Conservation (phyloP, 208 protist species). For the Wallacemonas sp. region DNA sequence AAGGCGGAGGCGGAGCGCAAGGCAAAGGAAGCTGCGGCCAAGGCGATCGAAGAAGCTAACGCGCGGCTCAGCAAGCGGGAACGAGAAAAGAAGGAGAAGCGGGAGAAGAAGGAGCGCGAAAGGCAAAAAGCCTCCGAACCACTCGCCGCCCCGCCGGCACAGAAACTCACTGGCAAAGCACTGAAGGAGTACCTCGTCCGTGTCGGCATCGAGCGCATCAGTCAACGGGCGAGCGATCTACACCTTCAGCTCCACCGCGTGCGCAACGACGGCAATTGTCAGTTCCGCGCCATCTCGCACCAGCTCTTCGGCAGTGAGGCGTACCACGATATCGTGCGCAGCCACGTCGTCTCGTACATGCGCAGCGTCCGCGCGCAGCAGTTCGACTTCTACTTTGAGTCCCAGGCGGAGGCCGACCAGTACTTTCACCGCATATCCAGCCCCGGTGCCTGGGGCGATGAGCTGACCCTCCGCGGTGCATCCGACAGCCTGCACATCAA, state of each 20-base stretch:
- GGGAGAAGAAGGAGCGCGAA: conserved; percentile 19
- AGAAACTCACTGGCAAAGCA: conserved; percentile 15
- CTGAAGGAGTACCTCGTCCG: conserved; percentile 58
- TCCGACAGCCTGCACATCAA: conserved; percentile 83
- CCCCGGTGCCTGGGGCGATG: conserved; percentile 79
- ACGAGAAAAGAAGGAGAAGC: conserved; percentile 12
- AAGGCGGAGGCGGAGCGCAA: conserved; percentile 13
- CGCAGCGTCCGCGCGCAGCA: conserved; percentile 46
- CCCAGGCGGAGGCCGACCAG: conserved; percentile 42
- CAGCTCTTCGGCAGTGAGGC: conserved; percentile 82
- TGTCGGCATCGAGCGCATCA: conserved; percentile 51
- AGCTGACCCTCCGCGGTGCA: conserved; percentile 81
- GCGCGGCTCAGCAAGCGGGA: background rate
- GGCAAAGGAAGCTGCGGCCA: conserved; percentile 4
- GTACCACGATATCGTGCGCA: conserved; percentile 77
- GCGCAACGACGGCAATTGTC: conserved; percentile 88
- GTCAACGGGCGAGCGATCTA: conserved; percentile 56
- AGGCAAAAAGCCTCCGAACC: background rate
- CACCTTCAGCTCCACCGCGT: conserved; percentile 53
- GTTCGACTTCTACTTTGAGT: conserved; percentile 84
- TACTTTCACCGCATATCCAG: conserved; percentile 66
- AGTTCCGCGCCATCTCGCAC: conserved; percentile 86
- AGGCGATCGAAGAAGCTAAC: background rate
- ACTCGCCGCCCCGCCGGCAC: background rate
- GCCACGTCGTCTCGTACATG: conserved; percentile 84